A percentile compares a stretch with the other conserved stretches of the same genome.
Conservation (phyloP, 1,284 basidiomycete genomes). For the Sphagnurus paluster region DNA sequence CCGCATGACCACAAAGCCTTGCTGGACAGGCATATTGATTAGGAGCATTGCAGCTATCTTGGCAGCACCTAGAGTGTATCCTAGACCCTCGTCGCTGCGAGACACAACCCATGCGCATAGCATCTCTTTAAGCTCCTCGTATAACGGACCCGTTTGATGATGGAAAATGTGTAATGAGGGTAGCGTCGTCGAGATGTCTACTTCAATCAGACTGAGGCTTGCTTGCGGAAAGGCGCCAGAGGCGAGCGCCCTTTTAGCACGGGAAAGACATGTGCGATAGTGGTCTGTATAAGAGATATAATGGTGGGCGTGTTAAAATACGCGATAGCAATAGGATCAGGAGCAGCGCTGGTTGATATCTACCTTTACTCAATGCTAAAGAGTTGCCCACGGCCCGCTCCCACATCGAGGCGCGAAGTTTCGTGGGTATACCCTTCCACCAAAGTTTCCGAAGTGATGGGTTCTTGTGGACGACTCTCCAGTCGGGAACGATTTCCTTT, state of each 20-base stretch:
- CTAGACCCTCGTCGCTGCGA: slow-evolving; percentile 83
- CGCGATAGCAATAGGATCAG: not conserved
- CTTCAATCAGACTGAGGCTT: slow-evolving; percentile 73
- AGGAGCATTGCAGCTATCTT: slow-evolving; percentile 88
- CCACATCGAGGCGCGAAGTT: slow-evolving; percentile 87
- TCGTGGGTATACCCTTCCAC: slow-evolving; percentile 92
- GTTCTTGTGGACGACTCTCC: slow-evolving; percentile 73
- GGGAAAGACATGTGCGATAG: slow-evolving; percentile 70
- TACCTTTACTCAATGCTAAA: slow-evolving; percentile 86
- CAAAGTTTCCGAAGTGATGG: slow-evolving; percentile 73
- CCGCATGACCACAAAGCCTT: slow-evolving; percentile 84
- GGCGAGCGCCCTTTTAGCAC: slow-evolving; percentile 73
- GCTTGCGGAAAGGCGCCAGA: slow-evolving; percentile 74
- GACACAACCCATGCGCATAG: slow-evolving; percentile 91
- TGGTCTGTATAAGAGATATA: slow-evolving; percentile 53
- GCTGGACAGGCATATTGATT: slow-evolving; percentile 78
- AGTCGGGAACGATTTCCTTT: slow-evolving; percentile 79
- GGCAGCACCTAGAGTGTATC: slow-evolving; percentile 71
- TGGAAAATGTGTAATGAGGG: slow-evolving; percentile 89
- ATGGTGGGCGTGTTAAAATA: slow-evolving; percentile 8
- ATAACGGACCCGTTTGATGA: slow-evolving; percentile 75
- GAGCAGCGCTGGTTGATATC: slow-evolving; percentile 16
- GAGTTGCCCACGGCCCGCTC: slow-evolving; percentile 86
- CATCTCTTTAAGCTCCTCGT: slow-evolving; percentile 85
- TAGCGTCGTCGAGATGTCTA: slow-evolving; percentile 81